Percentiles rank a stretch among this genome's conserved stretches.
phyloP scores from a whole-genome alignment of 495 filamentous ascomycete genomes.

The Aspergillus ostianus region DNA sequence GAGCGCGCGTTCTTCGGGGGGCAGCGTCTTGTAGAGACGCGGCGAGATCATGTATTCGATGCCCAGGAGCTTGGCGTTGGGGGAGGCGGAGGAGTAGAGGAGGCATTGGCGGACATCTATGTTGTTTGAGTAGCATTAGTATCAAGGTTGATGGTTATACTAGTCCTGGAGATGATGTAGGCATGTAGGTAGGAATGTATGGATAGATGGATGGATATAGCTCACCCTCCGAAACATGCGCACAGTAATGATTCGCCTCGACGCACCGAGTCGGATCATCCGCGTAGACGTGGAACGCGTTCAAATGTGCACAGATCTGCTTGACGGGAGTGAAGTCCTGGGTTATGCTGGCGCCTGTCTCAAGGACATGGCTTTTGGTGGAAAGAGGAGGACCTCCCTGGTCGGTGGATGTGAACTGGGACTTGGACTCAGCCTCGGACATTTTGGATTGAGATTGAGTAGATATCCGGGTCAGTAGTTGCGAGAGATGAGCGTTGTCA shows the following conservation, averaged over 20 bases:
- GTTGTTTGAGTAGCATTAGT: not conserved
- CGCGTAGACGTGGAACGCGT: constrained; percentile 82
- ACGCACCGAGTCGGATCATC: constrained; percentile 64
- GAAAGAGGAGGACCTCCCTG: no score
- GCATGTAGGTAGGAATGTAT: no score
- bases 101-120: constrained; percentile 76
- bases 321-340: constrained; percentile 74
- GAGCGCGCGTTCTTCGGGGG: constrained; percentile 62
- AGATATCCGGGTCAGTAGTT: not conserved
- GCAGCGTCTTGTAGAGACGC: constrained; percentile 63
- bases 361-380: constrained; percentile 58
- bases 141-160: constrained; percentile 9
- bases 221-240: constrained; percentile 67
- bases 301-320: constrained; percentile 77
- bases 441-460: not conserved
- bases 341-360: constrained; percentile 59
- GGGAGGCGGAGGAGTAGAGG: constrained; percentile 69
- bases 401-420: constrained; percentile 3
- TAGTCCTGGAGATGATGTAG: not conserved
- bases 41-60: constrained; percentile 92
- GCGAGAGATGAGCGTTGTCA: no score
- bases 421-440: not conserved
- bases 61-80: constrained; percentile 73
- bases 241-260: constrained; percentile 84
- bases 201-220: no score